Conservation (phyloP, 2,329 filamentous ascomycete species). For the Scopulariopsis brevicaulis region DNA sequence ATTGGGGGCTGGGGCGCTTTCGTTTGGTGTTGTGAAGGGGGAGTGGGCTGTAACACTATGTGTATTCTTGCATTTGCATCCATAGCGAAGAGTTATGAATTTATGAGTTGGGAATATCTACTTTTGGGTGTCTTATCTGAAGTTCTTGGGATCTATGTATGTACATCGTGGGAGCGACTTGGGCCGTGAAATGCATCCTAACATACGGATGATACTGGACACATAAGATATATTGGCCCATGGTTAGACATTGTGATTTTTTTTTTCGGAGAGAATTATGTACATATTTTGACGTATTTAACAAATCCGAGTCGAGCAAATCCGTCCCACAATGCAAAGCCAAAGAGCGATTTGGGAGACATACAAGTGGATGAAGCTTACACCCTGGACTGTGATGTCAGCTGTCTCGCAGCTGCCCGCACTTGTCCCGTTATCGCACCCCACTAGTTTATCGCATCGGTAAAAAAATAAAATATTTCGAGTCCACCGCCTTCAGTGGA, state of each 20-base stretch:
- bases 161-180: no score
- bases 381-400: not conserved
- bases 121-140: not conserved
- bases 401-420: not conserved
- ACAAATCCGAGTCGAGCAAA: no score
- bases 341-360: no score
- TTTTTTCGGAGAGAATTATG: no score
- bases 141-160: not conserved
- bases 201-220: no score
- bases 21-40: not conserved
- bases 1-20: not conserved
- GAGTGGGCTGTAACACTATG: not conserved
- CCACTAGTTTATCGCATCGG: not conserved
- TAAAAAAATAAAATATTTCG: conserved; percentile 5
- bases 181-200: no score
- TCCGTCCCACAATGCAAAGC: no score
- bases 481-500: not conserved
- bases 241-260: no score
- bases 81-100: conserved; percentile 2
- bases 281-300: no score
- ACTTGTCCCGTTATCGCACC: not conserved
- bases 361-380: not conserved
- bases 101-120: not conserved
- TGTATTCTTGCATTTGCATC: conserved; percentile 2
- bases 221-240: no score